Evolutionary conservation across 441 rosid genomes (phyloP), one percentile per base, ranked within the genome.

Genomic region (Daphne laureola): DNA sequence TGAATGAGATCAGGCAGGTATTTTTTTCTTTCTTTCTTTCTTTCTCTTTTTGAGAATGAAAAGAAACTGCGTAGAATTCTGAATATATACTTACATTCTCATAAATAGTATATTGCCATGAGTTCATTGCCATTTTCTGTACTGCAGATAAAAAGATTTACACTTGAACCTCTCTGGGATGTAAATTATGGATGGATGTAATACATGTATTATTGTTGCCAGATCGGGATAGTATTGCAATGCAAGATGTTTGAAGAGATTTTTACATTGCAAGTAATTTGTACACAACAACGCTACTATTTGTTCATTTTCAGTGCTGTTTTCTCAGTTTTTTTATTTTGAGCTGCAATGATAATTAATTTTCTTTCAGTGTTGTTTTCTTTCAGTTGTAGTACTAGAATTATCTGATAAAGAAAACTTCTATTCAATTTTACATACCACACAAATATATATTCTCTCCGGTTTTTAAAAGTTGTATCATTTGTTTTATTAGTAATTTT

Each of bases 141-240:
- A 46, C 17, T 54, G 35, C 26, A 21, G 31, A 41, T n/a, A n/a
- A n/a, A 26, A 49, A 21, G 55, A 58, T 62, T 53, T 65, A 59
- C 57, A 58, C 62, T 35, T 31, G 11, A 31, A 50, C 55, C 63
- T 58, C 14, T 21, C 35, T 4, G n/a, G 55, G 18, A 59, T 77
- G 77, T 77, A 67, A 31, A 31, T 31, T 66, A 77, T 66, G 72
- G 50, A 52, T 59, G 70, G 64, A 58, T 67, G 51, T 36, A 64
- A 48, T 68, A 62, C 57, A 31, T 48, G 52, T 62, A 21, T 59
- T 64, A 58, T 63, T 31, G 11, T 64, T 67, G 46, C 66, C 53
- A 6, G 43, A 54, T 27, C 35, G 49, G 49, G 54, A 64, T 51
- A 45, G 51, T 62, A 53, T 55, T 73, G 79, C 71, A 76, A 51